These are phyloP conservation scores for Novymonas esmeraldas DNA, from an alignment of 208 protist species.

Conservation along the genomic window DNA sequence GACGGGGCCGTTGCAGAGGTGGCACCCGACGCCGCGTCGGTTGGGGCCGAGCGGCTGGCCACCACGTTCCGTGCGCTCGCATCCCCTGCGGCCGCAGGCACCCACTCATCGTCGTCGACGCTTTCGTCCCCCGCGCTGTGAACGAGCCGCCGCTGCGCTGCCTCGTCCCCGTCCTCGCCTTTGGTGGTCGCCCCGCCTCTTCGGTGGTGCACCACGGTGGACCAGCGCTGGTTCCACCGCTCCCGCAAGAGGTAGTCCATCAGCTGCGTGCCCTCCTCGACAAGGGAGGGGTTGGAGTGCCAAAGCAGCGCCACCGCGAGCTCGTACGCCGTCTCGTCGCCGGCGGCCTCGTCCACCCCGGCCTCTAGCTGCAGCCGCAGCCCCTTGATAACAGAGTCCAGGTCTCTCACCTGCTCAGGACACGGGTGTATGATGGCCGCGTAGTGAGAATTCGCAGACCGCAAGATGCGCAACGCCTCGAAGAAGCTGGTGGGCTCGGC, in stretches of 20 bases:
- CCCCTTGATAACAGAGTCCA: conserved; percentile 47
- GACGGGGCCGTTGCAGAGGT: too few relatives aligned
- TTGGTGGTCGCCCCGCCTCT: neutral
- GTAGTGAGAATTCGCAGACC: conserved; percentile 36
- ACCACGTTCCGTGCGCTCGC: neutral
- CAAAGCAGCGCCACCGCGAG: conserved; percentile 68
- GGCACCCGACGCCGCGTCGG: neutral
- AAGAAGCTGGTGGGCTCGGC: conserved; percentile 13
- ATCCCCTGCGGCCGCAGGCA: neutral
- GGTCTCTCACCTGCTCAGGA: conserved; percentile 46
- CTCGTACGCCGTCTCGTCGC: conserved; percentile 49
- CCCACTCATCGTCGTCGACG: neutral
- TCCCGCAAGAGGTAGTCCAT: conserved; percentile 69
- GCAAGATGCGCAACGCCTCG: conserved; percentile 23
- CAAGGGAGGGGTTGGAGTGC: conserved; percentile 48
- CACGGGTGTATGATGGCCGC: conserved; percentile 50
- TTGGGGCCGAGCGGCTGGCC: too few relatives aligned
- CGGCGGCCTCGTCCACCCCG: conserved; percentile 27
- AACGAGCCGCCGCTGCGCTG: neutral
- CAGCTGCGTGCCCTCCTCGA: conserved; percentile 69
- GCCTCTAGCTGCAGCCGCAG: conserved; percentile 40
- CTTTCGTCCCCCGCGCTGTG: neutral
- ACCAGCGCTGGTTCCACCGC: conserved; percentile 55
- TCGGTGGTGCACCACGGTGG: conserved; percentile 9
- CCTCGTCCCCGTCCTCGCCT: conserved; percentile 1